Base-by-base conservation (phyloP, 83 land plant species). In the Diphasiastrum complanatum region DNA sequence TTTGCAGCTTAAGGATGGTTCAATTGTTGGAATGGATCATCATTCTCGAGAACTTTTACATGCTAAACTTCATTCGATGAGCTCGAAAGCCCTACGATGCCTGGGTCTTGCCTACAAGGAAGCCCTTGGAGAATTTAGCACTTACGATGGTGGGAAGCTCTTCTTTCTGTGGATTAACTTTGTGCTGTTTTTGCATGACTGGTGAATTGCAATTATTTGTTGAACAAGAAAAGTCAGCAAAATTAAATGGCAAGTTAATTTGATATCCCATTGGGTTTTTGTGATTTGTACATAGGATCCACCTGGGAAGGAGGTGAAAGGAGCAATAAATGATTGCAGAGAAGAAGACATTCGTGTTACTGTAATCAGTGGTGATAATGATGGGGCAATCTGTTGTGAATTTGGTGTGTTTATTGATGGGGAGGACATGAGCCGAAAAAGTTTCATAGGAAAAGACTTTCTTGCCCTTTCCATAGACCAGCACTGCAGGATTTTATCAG, bases 291-390 rank as follows among this genome's bases (percentile, higher is more conserved):
- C 30, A 16, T 70, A 85, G 91, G 91, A 86, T 58, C 92, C 92
- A 61, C 92, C 89, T 46, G 81, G 89, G 27, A 83, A 76, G 12
- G 97, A 86, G 64, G 85, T 86, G 62, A 60, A 66, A 4, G 61
- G 65, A 47, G 92, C 85, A 51, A 80, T 91, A 52, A 71, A 74
- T 12, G 89, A 84, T 43, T 91, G 89, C 57, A 60, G 38, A 57
- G 76, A 47, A 45, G 86, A 86, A 31, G 89, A 89, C 33, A 82
- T 86, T 5, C 76, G 53, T 22, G 92, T 86, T 29, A 82, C 84
- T 75, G 92, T 91, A 5, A 84, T 91, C 35, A 91, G 86, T 33
- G 97, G 89, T 18, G 92, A 86, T 47, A 86, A 91, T 62, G 82
- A 86, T 10, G 91, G 85, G 50, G 90, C 90, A 22, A 81, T 89